These are phyloP conservation scores for Gossypium trilobum DNA, from an alignment of 441 rosid species.

Conservation along the genomic window DNA sequence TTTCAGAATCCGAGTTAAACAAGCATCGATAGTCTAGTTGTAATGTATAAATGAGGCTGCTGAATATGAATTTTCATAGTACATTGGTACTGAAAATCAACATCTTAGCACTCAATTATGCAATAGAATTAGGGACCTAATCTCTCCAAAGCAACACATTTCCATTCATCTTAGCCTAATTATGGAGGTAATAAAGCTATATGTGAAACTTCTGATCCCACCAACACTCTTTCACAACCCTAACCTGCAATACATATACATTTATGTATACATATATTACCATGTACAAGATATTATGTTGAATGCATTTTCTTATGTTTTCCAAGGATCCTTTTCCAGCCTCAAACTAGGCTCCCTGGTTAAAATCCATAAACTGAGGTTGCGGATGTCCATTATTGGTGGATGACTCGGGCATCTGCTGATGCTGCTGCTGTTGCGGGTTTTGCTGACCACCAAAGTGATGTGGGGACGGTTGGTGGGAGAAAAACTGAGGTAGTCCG, in stretches of 20 bases:
- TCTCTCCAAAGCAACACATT: constrained; percentile 13
- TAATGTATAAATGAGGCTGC: background rate
- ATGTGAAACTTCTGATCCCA: constrained; percentile 1
- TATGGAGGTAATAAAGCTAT: background rate
- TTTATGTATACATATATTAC: constrained; percentile 12
- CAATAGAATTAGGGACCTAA: constrained; percentile 9
- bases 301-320: constrained; percentile 13
- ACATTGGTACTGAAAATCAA: background rate
- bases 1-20: too few relatives aligned
- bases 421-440: constrained; percentile 21
- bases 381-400: constrained; percentile 37
- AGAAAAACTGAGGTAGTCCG: constrained; percentile 32
- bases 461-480: constrained; percentile 38
- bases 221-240: constrained; percentile 19
- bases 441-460: constrained; percentile 37
- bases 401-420: constrained; percentile 34
- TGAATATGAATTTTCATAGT: background rate
- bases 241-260: constrained; percentile 22
- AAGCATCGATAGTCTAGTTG: background rate
- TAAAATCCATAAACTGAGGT: constrained; percentile 48
- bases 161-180: constrained; percentile 2
- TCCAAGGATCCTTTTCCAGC: constrained; percentile 3
- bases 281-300: constrained; percentile 28
- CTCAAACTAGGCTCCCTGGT: constrained; percentile 40
- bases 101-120: background rate